Conservation (phyloP, 768 basidiomycete species). For the Cystoderma amianthinum region DNA sequence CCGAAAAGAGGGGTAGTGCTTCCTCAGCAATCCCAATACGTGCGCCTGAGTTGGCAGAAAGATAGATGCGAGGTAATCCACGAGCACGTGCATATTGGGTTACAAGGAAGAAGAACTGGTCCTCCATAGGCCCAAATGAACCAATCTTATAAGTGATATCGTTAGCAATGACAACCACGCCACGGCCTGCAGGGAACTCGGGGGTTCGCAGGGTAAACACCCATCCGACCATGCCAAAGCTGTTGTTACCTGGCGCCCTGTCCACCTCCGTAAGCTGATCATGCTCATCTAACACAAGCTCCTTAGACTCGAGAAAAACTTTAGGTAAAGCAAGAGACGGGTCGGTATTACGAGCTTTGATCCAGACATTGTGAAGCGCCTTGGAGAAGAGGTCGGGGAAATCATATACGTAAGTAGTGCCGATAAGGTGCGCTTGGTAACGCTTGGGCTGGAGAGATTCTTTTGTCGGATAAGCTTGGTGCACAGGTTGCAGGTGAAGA, state of each 20-base stretch:
- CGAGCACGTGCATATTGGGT: conserved; percentile 87
- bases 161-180: conserved; percentile 87
- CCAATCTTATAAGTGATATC: conserved; percentile 99
- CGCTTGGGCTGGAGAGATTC: conserved; percentile 98
- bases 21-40: conserved; percentile 96
- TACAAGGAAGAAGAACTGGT: conserved; percentile 93
- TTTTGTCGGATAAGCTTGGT: conserved; percentile 91
- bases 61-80: conserved; percentile 92
- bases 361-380: conserved; percentile 91
- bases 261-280: conserved; percentile 88
- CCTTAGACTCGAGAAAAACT: conserved; percentile 73
- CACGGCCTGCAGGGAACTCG: conserved; percentile 86
- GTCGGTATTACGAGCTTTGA: conserved; percentile 56
- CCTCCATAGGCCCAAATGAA: conserved; percentile 93
- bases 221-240: conserved; percentile 98
- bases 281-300: conserved; percentile 91
- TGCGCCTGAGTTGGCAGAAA: conserved; percentile 98
- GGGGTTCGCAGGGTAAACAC: conserved; percentile 89
- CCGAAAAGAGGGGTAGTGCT: conserved; percentile 78
- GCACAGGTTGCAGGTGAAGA: conserved; percentile 91
- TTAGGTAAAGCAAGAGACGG: conserved; percentile 70
- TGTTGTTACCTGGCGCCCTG: conserved; percentile 89
- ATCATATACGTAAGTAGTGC: conserved; percentile 98
- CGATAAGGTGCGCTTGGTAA: conserved; percentile 96
- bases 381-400: conserved; percentile 99